Evolutionary conservation across 257 asterid species (phyloP), one percentile per base, ranked within the genome.

Genomic region (Paraleonurus japonicus): DNA sequence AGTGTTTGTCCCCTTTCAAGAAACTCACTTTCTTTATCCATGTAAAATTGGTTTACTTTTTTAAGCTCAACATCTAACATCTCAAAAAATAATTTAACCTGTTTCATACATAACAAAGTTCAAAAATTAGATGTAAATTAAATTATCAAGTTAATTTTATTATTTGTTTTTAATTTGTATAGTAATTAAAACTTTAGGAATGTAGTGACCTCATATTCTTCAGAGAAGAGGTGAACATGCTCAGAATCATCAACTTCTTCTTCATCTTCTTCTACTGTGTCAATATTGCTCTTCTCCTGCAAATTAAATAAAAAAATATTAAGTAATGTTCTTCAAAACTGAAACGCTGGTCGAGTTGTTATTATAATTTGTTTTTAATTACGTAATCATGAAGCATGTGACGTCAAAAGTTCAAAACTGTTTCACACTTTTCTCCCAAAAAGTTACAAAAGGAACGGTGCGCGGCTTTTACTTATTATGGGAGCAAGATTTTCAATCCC

Each of bases 31-130:
- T 95, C 99, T 80, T 86, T 95, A 4, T 75, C 81, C 65, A 63
- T 74, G 75, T 89, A 92, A 71, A 95, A 95, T 54, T 82, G 81
- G 79, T 92, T 87, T 63, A 95, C 97, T 79, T 95, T 95, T 58
- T 84, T 84, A 2, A 88, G 84, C 75, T 95, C 98, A 4, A 83
- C 92, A 11, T 95, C 89, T 69, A 92, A 69, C 78, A 71, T 80
- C 62, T 87, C 94, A 33, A 92, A 88, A 67, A 92, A 95, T 39
- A 75, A 50, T 28, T 75, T 83, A 35, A 91, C 87, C 98, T 90
- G 75, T 53, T 61, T 27, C 53, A 75, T 61, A 28, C 61, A 78
- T 13, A 17, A 11, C 66, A 32, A 33, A 13, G 1, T 33, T n/a
- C 1, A 37, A 28, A 13, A 23, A 30, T 16, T n/a, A 24, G 26